phyloP scores from a whole-genome alignment of 768 basidiomycete genomes.

The Collybia mongolica region DNA sequence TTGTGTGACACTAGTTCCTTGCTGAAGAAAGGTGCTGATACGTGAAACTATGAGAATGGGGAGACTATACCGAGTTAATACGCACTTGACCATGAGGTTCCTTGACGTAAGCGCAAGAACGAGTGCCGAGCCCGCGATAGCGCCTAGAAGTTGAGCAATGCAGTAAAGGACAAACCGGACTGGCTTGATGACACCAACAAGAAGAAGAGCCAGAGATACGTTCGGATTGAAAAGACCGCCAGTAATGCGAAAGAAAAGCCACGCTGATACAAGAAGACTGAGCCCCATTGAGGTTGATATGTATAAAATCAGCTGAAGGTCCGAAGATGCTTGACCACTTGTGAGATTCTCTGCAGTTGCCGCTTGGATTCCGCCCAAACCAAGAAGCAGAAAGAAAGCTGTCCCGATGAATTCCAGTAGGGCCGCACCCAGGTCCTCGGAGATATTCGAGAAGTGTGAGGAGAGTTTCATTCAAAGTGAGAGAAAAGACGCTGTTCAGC shows the following conservation, averaged over 20 bases:
- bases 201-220: slow-evolving; percentile 56
- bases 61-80: slow-evolving; percentile 1
- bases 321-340: slow-evolving; percentile 21
- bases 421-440: slow-evolving; percentile 46
- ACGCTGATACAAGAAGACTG: slow-evolving; percentile 59
- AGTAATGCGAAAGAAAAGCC: slow-evolving; percentile 64
- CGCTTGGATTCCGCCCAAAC: slow-evolving; percentile 64
- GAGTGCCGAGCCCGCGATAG: slow-evolving; percentile 57
- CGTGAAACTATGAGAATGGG: slow-evolving; percentile 1
- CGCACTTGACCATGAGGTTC: slow-evolving; percentile 53
- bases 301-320: slow-evolving; percentile 47
- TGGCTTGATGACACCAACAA: slow-evolving; percentile 54
- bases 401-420: slow-evolving; percentile 61
- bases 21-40: slow-evolving; percentile 44
- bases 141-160: slow-evolving; percentile 61
- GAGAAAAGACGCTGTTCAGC: no score
- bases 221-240: slow-evolving; percentile 70
- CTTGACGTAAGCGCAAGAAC: slow-evolving; percentile 55
- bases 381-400: slow-evolving; percentile 61
- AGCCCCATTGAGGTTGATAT: slow-evolving; percentile 62
- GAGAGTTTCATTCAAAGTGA: neutral
- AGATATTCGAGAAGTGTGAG: slow-evolving; percentile 21
- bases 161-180: slow-evolving; percentile 58
- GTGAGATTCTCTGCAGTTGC: slow-evolving; percentile 34
- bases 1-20: slow-evolving; percentile 50